phyloP scores from a whole-genome alignment of 2,329 filamentous ascomycete genomes.

The Epichloe gansuensis region DNA sequence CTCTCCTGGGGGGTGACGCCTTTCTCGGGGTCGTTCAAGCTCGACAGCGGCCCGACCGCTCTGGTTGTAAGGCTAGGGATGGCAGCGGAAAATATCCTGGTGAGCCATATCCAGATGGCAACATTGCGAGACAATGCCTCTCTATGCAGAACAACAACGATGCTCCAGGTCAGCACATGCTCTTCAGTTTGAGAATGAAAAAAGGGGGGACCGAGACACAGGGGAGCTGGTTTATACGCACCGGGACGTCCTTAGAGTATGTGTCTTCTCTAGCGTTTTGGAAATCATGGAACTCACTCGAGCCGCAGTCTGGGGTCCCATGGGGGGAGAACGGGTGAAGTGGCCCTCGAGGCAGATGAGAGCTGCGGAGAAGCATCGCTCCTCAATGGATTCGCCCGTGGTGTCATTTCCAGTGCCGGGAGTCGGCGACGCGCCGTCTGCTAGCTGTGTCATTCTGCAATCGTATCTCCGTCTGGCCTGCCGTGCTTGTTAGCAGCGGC shows the following conservation, averaged over 20 bases:
- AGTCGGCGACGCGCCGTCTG: constrained; percentile 12
- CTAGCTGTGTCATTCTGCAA: constrained; percentile 14
- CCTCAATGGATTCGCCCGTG: constrained; percentile 42
- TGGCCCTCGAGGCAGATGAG: constrained; percentile 50
- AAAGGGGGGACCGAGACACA: not conserved
- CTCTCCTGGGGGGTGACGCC: constrained; percentile 49
- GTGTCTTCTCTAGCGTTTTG: constrained; percentile 50
- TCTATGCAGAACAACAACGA: constrained; percentile 19
- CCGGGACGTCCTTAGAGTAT: constrained; percentile 47
- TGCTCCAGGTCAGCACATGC: constrained; percentile 7
- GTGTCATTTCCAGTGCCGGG: constrained; percentile 10
- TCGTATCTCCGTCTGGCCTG: not conserved
- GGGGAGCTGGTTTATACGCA: constrained; percentile 17
- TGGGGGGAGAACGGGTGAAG: constrained; percentile 40
- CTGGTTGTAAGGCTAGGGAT: constrained; percentile 47
- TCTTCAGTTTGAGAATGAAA: not conserved
- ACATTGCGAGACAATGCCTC: constrained; percentile 50
- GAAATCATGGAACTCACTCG: constrained; percentile 45
- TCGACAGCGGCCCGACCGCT: constrained; percentile 42
- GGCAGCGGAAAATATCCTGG: constrained; percentile 46
- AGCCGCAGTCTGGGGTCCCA: constrained; percentile 42
- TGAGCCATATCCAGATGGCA: constrained; percentile 52
- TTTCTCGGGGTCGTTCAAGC: constrained; percentile 40
- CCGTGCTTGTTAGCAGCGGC: not conserved
- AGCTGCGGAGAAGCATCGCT: constrained; percentile 47